Evolutionary conservation across 75 land plant genomes (phyloP).

Genomic region (Selaginella tamariscina): DNA sequence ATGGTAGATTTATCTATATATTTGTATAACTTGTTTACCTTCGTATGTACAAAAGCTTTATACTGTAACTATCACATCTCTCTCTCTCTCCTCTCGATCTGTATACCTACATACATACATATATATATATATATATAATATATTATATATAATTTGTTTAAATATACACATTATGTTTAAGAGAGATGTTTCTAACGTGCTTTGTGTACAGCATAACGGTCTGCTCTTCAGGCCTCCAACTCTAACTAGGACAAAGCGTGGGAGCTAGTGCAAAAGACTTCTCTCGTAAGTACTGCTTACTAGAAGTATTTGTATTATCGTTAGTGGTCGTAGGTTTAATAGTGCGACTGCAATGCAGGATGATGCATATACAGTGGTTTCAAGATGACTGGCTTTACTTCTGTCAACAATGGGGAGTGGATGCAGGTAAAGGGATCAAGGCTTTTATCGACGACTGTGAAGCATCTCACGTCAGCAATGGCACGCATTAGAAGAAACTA

Average conservation of each 20-base stretch:
- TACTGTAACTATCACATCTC: no score
- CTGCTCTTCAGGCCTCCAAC: slow-evolving; percentile 68
- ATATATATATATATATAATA: no score
- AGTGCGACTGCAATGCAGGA: no score
- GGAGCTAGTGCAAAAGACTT: slow-evolving; percentile 41
- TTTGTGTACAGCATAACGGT: slow-evolving; percentile 49
- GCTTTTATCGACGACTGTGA: slow-evolving; percentile 26
- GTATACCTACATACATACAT: no score
- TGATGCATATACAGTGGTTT: slow-evolving; percentile 54
- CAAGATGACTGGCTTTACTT: slow-evolving; percentile 68
- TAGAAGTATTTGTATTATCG: neutral
- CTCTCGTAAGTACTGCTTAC: slow-evolving; percentile 39
- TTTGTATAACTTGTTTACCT: no score
- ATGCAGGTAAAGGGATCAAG: slow-evolving; percentile 40
- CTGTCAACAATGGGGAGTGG: slow-evolving; percentile 77
- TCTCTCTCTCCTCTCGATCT: no score
- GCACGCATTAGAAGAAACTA: slow-evolving; percentile 7
- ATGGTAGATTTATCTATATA: no score
- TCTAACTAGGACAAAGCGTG: slow-evolving; percentile 48
- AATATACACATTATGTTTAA: no score
- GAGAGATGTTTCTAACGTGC: slow-evolving; percentile 8
- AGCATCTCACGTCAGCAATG: neutral
- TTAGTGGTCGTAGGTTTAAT: no score
- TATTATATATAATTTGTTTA: no score
- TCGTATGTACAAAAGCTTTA: no score